phyloP scores from a whole-genome alignment of 1,139 yeast species.

The Candida neerlandica region DNA sequence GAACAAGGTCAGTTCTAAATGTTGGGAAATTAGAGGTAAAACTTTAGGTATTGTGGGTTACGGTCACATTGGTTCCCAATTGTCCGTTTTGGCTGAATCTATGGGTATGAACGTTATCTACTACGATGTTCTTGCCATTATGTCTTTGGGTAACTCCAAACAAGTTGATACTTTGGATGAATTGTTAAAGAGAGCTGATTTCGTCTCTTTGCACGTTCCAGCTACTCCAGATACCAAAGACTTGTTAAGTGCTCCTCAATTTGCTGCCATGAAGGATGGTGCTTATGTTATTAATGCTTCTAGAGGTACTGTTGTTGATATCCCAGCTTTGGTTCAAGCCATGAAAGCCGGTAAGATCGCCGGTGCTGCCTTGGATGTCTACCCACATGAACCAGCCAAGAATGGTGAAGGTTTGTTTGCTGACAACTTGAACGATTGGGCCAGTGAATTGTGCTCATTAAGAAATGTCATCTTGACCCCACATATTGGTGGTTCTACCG shows the following conservation, averaged over 20 bases:
- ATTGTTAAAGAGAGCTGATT: slow-evolving; percentile 78
- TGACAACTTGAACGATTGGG: slow-evolving; percentile 77
- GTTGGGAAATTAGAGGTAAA: slow-evolving; percentile 99
- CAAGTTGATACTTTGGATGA: slow-evolving; percentile 88
- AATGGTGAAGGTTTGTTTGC: slow-evolving; percentile 84
- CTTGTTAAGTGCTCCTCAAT: slow-evolving; percentile 86
- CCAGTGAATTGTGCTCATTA: slow-evolving; percentile 76
- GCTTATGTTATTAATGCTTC: slow-evolving; percentile 93
- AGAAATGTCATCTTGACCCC: slow-evolving; percentile 94
- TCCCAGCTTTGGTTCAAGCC: slow-evolving; percentile 90
- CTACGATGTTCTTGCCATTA: slow-evolving; percentile 88
- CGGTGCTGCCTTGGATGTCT: slow-evolving; percentile 97
- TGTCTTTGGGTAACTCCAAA: slow-evolving; percentile 96
- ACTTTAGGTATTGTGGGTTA: slow-evolving; percentile 96
- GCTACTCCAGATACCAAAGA: slow-evolving; percentile 91
- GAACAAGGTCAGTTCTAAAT: slow-evolving; percentile 93
- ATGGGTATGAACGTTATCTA: slow-evolving; percentile 97
- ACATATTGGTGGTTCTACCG: slow-evolving; percentile 98
- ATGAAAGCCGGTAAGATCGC: slow-evolving; percentile 92
- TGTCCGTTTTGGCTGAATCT: slow-evolving; percentile 94
- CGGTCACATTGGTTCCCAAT: slow-evolving; percentile 98
- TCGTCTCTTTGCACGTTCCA: slow-evolving; percentile 93
- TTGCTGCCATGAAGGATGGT: slow-evolving; percentile 96
- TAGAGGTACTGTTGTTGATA: slow-evolving; percentile 97
- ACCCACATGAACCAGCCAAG: slow-evolving; percentile 97